Percentiles rank a stretch among this genome's conserved stretches.
Conservation (phyloP, 176 grass and related monocot species). For the Zoysia japonica region DNA sequence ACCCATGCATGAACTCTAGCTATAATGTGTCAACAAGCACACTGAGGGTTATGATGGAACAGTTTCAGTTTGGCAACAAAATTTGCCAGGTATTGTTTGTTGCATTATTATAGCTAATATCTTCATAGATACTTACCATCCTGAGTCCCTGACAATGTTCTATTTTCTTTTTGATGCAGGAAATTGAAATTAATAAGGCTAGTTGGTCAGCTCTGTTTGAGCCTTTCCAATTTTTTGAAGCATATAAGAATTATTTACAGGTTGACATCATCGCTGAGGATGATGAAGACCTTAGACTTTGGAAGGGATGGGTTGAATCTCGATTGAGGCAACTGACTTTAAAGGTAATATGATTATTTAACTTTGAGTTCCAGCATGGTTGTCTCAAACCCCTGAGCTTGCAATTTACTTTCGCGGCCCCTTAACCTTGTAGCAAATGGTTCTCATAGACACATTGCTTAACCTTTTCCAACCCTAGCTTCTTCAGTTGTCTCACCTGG, state of each 20-base stretch:
- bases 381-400: neutral
- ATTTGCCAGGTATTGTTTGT: slow-evolving; percentile 67
- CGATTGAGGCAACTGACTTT: slow-evolving; percentile 86
- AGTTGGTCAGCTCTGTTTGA: slow-evolving; percentile 81
- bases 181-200: slow-evolving; percentile 88
- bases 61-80: slow-evolving; percentile 84
- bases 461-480: neutral
- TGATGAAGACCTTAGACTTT: slow-evolving; percentile 84
- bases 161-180: slow-evolving; percentile 44
- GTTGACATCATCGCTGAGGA: slow-evolving; percentile 82
- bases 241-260: slow-evolving; percentile 96
- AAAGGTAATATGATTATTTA: slow-evolving; percentile 54
- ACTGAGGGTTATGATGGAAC: slow-evolving; percentile 87
- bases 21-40: slow-evolving; percentile 98
- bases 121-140: slow-evolving; percentile 34
- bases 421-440: neutral
- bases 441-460: neutral
- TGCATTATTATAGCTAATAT: slow-evolving; percentile 18
- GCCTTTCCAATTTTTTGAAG: slow-evolving; percentile 81
- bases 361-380: neutral
- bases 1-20: slow-evolving; percentile 99
- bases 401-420: neutral
- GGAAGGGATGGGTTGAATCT: slow-evolving; percentile 99
- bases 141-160: slow-evolving; percentile 12
- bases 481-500: neutral